Base-by-base conservation (phyloP, 805 yeast genomes). In the Yarrowia sp. region DNA sequence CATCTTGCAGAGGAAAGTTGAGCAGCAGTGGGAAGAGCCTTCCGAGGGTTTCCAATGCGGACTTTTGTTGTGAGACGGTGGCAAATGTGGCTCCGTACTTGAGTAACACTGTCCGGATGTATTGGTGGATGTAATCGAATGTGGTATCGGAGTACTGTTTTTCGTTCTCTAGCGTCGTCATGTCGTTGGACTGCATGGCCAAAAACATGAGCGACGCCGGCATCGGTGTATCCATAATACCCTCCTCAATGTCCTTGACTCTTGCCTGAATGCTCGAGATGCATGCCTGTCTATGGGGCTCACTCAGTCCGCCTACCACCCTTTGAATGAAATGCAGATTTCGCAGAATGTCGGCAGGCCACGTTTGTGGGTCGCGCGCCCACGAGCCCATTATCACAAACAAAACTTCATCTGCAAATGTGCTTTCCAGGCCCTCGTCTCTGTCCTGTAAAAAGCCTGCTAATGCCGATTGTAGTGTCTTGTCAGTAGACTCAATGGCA, bases 41-140 rank as follows among this genome's bases (percentile, higher is more conserved):
- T 21, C 22, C 67, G 17, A 26, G 56, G 8, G 65, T 30, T n/a
- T 49, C 67, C 21, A 62, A 32, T 16, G 61, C 62, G 0, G 36
- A 24, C 35, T 54, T 54, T 24, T 54, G 61, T 26, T 36, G 46
- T 14, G 61, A 16, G 10, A 54, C 61, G 10, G 63, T 41, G 3
- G 49, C 49, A 41, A 58, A 58, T 6, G 51, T 30, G 19, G 65
- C 67, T 9, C 66, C 52, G 28, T 38, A 67, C 26, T 68, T 67
- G 36, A 71, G 65, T n/a, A 68, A 44, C 14, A 70, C 62, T 5
- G 68, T 62, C 22, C 73, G 62, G 24, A 70, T 19, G 44, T 69
- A 70, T 48, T 71, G 73, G 40, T 70, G 72, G 14, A 70, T 67
- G 44, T 67, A 70, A 46, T 71, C 73, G 41, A 70, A 68, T 19